These are phyloP conservation scores for Phytophthora sansomeana DNA, from an alignment of 352 stramenopile species.

Conservation along the genomic window DNA sequence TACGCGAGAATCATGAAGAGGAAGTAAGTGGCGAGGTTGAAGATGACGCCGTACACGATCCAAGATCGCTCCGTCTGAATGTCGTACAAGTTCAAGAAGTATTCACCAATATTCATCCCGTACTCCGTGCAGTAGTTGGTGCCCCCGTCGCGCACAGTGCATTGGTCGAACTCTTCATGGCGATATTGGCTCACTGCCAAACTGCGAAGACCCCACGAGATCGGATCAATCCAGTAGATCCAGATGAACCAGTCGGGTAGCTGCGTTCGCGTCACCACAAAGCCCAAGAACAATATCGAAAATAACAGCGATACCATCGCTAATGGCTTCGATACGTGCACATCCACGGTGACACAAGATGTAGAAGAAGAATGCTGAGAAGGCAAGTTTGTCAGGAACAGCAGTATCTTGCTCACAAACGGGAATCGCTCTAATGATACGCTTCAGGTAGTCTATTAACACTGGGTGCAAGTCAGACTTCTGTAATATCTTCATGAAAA, in stretches of 20 bases:
- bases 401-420: no score
- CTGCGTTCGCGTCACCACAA: slow-evolving; percentile 41
- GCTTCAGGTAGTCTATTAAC: no score
- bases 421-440: no score
- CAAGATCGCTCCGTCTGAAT: slow-evolving; percentile 43
- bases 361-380: slow-evolving; percentile 58
- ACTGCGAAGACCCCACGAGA: slow-evolving; percentile 50
- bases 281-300: slow-evolving; percentile 55
- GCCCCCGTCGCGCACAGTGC: slow-evolving; percentile 22
- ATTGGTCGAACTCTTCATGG: slow-evolving; percentile 37
- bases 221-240: slow-evolving; percentile 66
- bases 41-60: slow-evolving; percentile 43
- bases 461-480: no score
- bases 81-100: slow-evolving; percentile 44
- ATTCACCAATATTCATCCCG: slow-evolving; percentile 52
- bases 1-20: slow-evolving; percentile 49
- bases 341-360: slow-evolving; percentile 38
- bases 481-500: no score
- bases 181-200: slow-evolving; percentile 47
- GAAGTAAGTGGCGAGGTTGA: slow-evolving; percentile 44
- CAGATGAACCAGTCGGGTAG: slow-evolving; percentile 58
- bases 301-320: slow-evolving; percentile 45
- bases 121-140: slow-evolving; percentile 45
- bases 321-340: slow-evolving; percentile 52
- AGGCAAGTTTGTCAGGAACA: slow-evolving; percentile 51